Evolutionary conservation across 2,329 filamentous ascomycete species (phyloP).

Genomic region (Diaporthe australafricana): DNA sequence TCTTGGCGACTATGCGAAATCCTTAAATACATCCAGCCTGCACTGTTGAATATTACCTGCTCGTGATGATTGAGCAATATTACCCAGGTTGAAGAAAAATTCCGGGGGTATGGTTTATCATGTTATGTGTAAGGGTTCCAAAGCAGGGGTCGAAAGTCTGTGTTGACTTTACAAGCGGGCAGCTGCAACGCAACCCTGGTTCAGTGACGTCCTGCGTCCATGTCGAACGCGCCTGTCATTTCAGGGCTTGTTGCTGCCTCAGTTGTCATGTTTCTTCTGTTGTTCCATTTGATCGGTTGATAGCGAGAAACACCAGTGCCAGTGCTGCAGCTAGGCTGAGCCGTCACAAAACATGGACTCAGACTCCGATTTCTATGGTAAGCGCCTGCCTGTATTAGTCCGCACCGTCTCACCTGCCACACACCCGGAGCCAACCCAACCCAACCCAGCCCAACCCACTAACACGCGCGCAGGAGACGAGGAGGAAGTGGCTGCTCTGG

Average conservation of each 20-base stretch:
- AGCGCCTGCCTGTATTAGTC: too few species aligned
- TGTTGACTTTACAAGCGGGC: slow-evolving; percentile 18
- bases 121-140: neutral
- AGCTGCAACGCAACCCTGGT: slow-evolving; percentile 14
- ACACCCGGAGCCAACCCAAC: neutral
- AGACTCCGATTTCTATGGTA: slow-evolving; percentile 70
- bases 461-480: slow-evolving; percentile 62
- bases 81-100: neutral
- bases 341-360: slow-evolving; percentile 43
- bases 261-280: neutral
- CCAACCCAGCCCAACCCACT: slow-evolving; percentile 35
- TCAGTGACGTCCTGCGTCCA: slow-evolving; percentile 18
- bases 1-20: too few species aligned
- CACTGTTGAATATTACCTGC: neutral
- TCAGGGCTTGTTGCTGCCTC: neutral
- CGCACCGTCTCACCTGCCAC: slow-evolving; percentile 1
- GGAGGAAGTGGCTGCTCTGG: slow-evolving; percentile 58
- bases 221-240: slow-evolving; percentile 2
- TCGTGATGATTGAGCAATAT: too few species aligned
- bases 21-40: too few species aligned
- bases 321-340: neutral
- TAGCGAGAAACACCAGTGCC: neutral
- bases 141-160: neutral
- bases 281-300: neutral
- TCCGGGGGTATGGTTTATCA: neutral